These are phyloP conservation scores for Taiozyma sp. DNA, from an alignment of 1,139 yeast species.

Conservation along the genomic window DNA sequence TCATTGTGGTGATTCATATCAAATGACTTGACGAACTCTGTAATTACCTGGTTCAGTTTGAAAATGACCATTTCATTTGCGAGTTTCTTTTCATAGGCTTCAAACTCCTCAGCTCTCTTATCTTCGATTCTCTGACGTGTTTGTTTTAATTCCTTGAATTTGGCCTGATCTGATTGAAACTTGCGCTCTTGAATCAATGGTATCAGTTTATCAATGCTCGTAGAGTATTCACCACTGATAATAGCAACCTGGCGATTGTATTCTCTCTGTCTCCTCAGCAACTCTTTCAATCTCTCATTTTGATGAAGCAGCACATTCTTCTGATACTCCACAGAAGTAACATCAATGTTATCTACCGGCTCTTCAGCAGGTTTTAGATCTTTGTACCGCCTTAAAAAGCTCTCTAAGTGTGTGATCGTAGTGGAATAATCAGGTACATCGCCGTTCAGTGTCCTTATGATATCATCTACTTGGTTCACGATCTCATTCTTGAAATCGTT, in stretches of 20 bases:
- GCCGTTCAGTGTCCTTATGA: slow-evolving; percentile 14
- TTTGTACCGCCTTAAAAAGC: slow-evolving; percentile 8
- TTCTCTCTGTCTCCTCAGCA: slow-evolving; percentile 6
- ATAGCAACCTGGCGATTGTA: slow-evolving; percentile 8
- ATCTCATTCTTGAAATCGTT: slow-evolving; percentile 9
- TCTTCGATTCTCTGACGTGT: slow-evolving; percentile 2
- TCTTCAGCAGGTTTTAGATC: neutral
- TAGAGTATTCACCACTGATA: slow-evolving; percentile 15
- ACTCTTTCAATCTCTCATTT: slow-evolving; percentile 11
- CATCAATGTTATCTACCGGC: neutral
- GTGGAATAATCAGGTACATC: slow-evolving; percentile 6
- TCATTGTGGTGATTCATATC: slow-evolving; percentile 6
- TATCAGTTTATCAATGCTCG: slow-evolving; percentile 8
- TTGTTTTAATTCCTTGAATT: slow-evolving; percentile 3
- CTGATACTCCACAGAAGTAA: neutral
- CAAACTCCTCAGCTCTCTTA: slow-evolving; percentile 10
- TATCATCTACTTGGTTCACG: slow-evolving; percentile 11
- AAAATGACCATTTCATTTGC: slow-evolving; percentile 9
- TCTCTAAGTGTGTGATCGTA: slow-evolving; percentile 6
- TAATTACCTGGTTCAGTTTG: slow-evolving; percentile 8
- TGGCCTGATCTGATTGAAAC: slow-evolving; percentile 1
- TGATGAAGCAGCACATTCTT: slow-evolving; percentile 10
- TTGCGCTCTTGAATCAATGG: slow-evolving; percentile 7
- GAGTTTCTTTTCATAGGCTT: slow-evolving; percentile 7
- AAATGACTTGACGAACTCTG: slow-evolving; percentile 8